phyloP scores from a whole-genome alignment of 257 asterid genomes.

The Solanum ahanhuiri region DNA sequence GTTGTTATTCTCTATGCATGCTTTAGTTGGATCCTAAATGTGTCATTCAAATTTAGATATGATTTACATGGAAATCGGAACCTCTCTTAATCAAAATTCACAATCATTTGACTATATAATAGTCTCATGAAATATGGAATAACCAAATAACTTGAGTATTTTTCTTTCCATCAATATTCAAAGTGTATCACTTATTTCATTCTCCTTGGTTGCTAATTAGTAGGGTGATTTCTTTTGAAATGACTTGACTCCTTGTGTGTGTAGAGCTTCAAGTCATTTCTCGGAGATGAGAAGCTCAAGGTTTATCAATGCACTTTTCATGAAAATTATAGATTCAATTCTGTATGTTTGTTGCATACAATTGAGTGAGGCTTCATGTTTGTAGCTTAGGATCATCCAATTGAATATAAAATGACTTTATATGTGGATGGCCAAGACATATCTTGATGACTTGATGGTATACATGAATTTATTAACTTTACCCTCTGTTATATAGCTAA shows the following conservation, averaged over 20 bases:
- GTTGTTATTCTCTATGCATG: no score
- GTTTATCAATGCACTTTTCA: slow-evolving; percentile 16
- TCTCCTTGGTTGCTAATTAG: neutral
- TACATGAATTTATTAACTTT: slow-evolving; percentile 87
- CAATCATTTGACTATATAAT: neutral
- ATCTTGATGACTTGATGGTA: neutral
- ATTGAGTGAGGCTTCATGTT: neutral
- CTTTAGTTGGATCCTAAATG: no score
- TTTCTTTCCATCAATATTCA: neutral
- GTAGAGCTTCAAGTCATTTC: slow-evolving; percentile 78
- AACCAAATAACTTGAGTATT: neutral
- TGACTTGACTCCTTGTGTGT: slow-evolving; percentile 8
- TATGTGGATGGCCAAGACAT: neutral
- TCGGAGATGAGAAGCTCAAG: slow-evolving; percentile 90
- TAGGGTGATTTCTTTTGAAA: neutral
- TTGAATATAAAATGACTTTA: neutral
- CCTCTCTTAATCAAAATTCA: neutral
- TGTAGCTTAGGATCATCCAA: neutral
- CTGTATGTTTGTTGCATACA: neutral
- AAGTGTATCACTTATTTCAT: neutral
- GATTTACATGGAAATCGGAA: neutral
- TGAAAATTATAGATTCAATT: neutral
- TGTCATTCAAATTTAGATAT: no score
- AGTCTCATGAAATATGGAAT: neutral
- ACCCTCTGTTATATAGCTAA: slow-evolving; percentile 82